Evolutionary conservation across 2,329 filamentous ascomycete genomes (phyloP).

Genomic region (Nemania bipapillata): DNA sequence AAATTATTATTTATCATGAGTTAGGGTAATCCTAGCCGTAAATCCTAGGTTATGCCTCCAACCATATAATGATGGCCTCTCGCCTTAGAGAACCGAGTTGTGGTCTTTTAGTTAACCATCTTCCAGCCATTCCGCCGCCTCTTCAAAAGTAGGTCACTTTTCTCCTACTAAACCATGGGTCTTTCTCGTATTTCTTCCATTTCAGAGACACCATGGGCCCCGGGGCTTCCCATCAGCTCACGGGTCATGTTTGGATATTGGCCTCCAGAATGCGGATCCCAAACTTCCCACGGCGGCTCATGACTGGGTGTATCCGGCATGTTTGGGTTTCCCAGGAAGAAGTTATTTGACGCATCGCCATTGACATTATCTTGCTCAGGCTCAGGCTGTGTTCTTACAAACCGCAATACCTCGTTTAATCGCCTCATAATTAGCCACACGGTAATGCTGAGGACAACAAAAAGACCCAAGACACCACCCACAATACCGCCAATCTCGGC

Average conservation of each 20-base stretch:
- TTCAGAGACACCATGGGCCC: not conserved
- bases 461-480: not conserved
- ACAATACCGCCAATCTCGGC: conserved; percentile 3
- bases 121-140: too few species aligned
- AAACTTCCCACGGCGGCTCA: not conserved
- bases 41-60: too few species aligned
- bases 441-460: not conserved
- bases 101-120: too few species aligned
- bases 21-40: too few species aligned
- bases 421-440: conserved; percentile 1
- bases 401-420: not conserved
- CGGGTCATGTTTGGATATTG: not conserved
- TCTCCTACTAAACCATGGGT: not conserved
- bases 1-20: too few species aligned
- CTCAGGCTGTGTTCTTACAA: not conserved
- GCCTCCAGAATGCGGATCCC: conserved; percentile 1
- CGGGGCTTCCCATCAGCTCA: not conserved
- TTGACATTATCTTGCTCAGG: not conserved
- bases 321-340: not conserved
- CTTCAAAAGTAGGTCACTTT: not conserved
- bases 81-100: not conserved
- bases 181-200: not conserved
- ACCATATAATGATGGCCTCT: too few species aligned
- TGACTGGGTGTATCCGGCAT: not conserved
- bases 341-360: not conserved